Percentiles rank a stretch among this genome's conserved stretches.
Evolutionary conservation across 2,329 filamentous ascomycete genomes (phyloP).

Genomic region (Helotiales sp.): DNA sequence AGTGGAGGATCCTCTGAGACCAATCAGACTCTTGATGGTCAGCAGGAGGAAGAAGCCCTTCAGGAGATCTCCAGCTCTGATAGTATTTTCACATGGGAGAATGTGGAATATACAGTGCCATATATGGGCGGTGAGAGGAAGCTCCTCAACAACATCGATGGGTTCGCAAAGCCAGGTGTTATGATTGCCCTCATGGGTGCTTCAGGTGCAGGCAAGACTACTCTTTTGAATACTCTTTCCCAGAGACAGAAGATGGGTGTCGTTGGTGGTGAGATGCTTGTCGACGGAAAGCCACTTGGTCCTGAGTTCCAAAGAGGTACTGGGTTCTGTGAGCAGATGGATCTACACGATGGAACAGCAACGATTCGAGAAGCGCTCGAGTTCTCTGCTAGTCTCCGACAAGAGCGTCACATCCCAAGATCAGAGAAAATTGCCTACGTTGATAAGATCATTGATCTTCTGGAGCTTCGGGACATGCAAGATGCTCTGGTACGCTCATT

Average conservation of each 20-base stretch:
- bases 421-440: constrained; percentile 67
- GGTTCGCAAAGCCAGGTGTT: constrained; percentile 76
- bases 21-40: constrained; percentile 17
- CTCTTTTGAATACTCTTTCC: constrained; percentile 72
- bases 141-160: constrained; percentile 68
- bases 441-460: constrained; percentile 62
- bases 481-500: constrained; percentile 66
- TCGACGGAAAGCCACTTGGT: constrained; percentile 63
- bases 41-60: constrained; percentile 40
- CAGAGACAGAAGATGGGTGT: constrained; percentile 69
- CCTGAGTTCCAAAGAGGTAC: constrained; percentile 67
- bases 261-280: constrained; percentile 65
- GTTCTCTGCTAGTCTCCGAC: constrained; percentile 66
- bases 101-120: constrained; percentile 72
- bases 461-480: constrained; percentile 65
- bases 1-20: constrained; percentile 36
- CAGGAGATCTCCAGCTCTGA: constrained; percentile 55
- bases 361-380: constrained; percentile 68
- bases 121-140: constrained; percentile 61
- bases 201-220: constrained; percentile 81
- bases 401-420: constrained; percentile 52
- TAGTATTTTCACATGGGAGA: constrained; percentile 69
- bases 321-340: constrained; percentile 72
- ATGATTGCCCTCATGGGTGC: constrained; percentile 81
- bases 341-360: constrained; percentile 67